phyloP scores from a whole-genome alignment of 2,329 filamentous ascomycete species.

The Apiospora sp. region DNA sequence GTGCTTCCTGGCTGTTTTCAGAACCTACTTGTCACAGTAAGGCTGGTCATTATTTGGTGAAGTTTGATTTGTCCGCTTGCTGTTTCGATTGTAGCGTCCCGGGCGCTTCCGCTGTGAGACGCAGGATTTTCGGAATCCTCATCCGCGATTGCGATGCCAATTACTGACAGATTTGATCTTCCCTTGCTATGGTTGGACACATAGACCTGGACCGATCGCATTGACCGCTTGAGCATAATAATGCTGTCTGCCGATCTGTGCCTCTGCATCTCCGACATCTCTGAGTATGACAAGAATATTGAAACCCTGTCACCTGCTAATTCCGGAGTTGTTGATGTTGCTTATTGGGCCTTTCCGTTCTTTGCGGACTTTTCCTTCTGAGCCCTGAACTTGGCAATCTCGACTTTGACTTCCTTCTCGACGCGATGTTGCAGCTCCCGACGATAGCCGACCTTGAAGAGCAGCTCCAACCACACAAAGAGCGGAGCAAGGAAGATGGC shows the following conservation, averaged over 20 bases:
- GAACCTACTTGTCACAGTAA: background rate
- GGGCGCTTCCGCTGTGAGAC: background rate
- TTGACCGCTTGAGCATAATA: background rate
- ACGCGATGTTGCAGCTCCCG: constrained; percentile 85
- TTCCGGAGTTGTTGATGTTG: background rate
- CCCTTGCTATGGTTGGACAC: background rate
- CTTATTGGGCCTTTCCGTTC: constrained; percentile 60
- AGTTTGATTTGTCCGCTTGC: constrained; percentile 6
- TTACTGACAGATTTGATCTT: background rate
- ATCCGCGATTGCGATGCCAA: background rate
- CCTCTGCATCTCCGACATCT: background rate
- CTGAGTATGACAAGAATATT: background rate
- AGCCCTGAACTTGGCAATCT: constrained; percentile 77
- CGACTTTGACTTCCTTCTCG: constrained; percentile 75
- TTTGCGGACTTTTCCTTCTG: constrained; percentile 53
- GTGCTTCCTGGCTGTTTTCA: constrained; percentile 7
- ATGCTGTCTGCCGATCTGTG: background rate
- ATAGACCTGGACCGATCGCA: background rate
- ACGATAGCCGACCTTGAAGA: constrained; percentile 91
- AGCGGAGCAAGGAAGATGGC: constrained; percentile 92
- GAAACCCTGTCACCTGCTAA: background rate
- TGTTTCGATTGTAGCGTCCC: background rate
- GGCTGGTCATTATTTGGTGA: background rate
- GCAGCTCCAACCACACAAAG: constrained; percentile 94
- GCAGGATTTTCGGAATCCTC: background rate